These are phyloP conservation scores for Trametes sanguinea DNA, from an alignment of 768 basidiomycete genomes.

Conservation along the genomic window DNA sequence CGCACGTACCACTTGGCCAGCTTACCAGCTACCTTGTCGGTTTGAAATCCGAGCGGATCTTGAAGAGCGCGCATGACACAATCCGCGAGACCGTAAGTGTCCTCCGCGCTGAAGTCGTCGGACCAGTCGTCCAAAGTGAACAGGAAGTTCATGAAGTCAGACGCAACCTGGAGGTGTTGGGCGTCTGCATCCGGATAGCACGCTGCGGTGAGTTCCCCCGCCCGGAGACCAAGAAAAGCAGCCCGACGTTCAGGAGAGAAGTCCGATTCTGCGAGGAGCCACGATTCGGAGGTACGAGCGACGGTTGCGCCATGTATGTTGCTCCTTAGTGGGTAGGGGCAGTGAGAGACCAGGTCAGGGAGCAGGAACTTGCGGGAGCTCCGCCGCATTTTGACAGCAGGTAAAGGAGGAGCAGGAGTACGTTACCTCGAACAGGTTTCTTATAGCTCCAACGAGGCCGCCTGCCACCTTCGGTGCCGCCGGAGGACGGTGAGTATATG, in stretches of 20 bases:
- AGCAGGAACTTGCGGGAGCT: slow-evolving; percentile 36
- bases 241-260: slow-evolving; percentile 29
- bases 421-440: neutral
- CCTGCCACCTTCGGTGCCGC: slow-evolving; percentile 10
- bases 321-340: slow-evolving; percentile 37
- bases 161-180: slow-evolving; percentile 59
- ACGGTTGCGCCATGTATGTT: slow-evolving; percentile 36
- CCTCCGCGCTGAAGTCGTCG: slow-evolving; percentile 34
- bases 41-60: slow-evolving; percentile 26
- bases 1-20: slow-evolving; percentile 21
- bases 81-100: slow-evolving; percentile 22
- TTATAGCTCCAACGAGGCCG: neutral
- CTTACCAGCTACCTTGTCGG: slow-evolving; percentile 28
- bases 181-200: slow-evolving; percentile 58
- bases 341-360: slow-evolving; percentile 44
- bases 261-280: slow-evolving; percentile 35
- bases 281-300: slow-evolving; percentile 39
- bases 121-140: slow-evolving; percentile 47
- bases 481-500: neutral
- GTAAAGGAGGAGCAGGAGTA: neutral
- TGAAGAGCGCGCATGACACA: slow-evolving; percentile 32
- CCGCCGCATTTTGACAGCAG: slow-evolving; percentile 1
- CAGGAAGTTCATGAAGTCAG: slow-evolving; percentile 61
- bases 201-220: slow-evolving; percentile 64
- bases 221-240: slow-evolving; percentile 56